Base-by-base conservation (phyloP, 345 rosid species). In the Euphorbia lathyris region DNA sequence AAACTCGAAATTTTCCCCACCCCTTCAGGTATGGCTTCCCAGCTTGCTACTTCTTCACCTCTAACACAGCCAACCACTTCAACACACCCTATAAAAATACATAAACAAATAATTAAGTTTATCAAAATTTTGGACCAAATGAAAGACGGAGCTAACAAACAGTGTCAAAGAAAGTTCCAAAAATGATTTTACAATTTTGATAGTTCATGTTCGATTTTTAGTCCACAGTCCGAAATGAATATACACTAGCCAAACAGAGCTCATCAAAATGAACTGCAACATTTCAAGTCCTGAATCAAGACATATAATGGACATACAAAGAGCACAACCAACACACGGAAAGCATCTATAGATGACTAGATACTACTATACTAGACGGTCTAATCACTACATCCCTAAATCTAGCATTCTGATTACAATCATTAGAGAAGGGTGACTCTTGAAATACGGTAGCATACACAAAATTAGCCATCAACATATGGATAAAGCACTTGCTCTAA, bases 21-120 rank as follows among this genome's bases (percentile, higher is more conserved):
- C 76, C 82, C 79, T 79, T 71, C 76, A 12, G 79, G 74, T 57
- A 79, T 50, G 3, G 71, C 79, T 59, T 75, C 82, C 82, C 82
- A 79, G 40, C 71, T 71, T 22, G 65, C 74, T 63, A 79, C 76
- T 60, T 79, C 82, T 62, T 79, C 82, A 30, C 73, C 51, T 67
- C 42, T 67, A 25, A 79, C 71, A 40, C 82, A 75, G 29, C 79
- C 82, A 56, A 79, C 82, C 63, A 79, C 79, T 29, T 79, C 77
- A 27, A 79, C 76, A 55, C 82, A 79, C 38, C 82, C 79, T 79
- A 20, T 1, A 36, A 27, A n/a, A 9, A 43, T 52, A 50, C n/a
- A n/a, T n/a, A 30, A 38, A 40, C 34, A 62, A 17, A 67, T 38
- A n/a, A 25, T 19, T 45, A 14, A 16, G 34, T 2, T 20, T 14